Percentiles rank a stretch among this genome's conserved stretches.
These are phyloP conservation scores for Fusarium drepaniforme DNA, from an alignment of 2,329 filamentous ascomycete genomes.

Conservation along the genomic window DNA sequence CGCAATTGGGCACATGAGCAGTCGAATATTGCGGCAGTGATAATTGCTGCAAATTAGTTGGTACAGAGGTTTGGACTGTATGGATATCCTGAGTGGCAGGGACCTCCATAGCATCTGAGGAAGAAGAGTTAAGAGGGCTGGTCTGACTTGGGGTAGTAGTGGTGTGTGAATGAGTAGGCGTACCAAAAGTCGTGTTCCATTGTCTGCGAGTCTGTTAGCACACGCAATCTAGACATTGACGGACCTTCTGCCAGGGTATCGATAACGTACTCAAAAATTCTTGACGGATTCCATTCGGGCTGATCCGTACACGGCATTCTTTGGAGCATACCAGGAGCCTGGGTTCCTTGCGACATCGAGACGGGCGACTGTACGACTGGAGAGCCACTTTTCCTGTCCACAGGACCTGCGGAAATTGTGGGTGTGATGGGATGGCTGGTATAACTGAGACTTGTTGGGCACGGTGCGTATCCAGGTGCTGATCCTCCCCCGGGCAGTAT, in stretches of 20 bases:
- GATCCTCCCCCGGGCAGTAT: conserved; percentile 47
- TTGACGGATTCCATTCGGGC: conserved; percentile 83
- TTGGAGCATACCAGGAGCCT: conserved; percentile 63
- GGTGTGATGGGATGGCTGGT: conserved; percentile 80
- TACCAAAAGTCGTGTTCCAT: conserved; percentile 95
- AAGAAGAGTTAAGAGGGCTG: conserved; percentile 65
- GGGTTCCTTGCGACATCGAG: conserved; percentile 75
- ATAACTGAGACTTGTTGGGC: conserved; percentile 73
- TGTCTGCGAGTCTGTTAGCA: conserved; percentile 68
- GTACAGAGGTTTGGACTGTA: conserved; percentile 58
- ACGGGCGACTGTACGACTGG: conserved; percentile 77
- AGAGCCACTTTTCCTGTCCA: conserved; percentile 83
- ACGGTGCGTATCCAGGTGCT: conserved; percentile 65
- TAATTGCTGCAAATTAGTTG: conserved; percentile 59
- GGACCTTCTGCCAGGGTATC: too few species aligned
- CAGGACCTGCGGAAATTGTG: conserved; percentile 79
- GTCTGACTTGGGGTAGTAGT: conserved; percentile 55
- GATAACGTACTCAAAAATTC: conserved; percentile 86
- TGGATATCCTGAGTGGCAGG: conserved; percentile 66
- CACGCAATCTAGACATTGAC: too few species aligned
- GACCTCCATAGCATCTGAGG: conserved; percentile 66
- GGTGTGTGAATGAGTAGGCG: conserved; percentile 58
- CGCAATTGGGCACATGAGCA: conserved; percentile 68
- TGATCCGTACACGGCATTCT: conserved; percentile 73
- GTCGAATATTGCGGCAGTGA: conserved; percentile 65